Percentiles rank a stretch among this genome's conserved stretches.
Conservation (phyloP, 2,329 filamentous ascomycete genomes). For the Neurospora sp. region DNA sequence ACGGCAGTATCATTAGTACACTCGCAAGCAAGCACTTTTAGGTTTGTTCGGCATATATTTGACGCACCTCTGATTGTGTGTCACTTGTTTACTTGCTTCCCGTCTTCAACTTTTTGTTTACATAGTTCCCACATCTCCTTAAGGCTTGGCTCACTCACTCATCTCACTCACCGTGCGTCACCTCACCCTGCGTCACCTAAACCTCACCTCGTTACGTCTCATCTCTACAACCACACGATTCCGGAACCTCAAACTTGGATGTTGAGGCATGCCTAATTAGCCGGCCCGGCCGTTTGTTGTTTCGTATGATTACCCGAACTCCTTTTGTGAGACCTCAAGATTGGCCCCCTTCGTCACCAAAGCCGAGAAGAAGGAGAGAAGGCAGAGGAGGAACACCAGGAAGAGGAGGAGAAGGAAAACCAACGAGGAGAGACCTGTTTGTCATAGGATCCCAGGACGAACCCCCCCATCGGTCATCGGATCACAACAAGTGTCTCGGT, state of each 20-base stretch:
- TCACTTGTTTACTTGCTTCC: not conserved
- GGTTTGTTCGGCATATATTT: not conserved
- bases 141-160: not conserved
- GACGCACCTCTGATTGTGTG: not conserved
- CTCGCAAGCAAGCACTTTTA: not conserved
- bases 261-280: not conserved
- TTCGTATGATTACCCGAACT: not conserved
- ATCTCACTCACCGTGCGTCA: not conserved
- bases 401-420: not conserved
- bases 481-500: not conserved
- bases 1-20: not conserved
- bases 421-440: not conserved
- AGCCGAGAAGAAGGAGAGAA: not conserved
- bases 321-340: not conserved
- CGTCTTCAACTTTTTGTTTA: not conserved
- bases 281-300: not conserved
- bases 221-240: not conserved
- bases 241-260: not conserved
- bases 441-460: not conserved
- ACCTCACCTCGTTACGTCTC: not conserved
- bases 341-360: not conserved
- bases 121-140: not conserved
- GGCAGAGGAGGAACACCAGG: not conserved
- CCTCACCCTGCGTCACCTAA: not conserved
- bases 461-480: not conserved